Percentiles rank a stretch among this genome's conserved stretches.
phyloP scores from a whole-genome alignment of 306 rosid species.

The Dalbergia cultrata region DNA sequence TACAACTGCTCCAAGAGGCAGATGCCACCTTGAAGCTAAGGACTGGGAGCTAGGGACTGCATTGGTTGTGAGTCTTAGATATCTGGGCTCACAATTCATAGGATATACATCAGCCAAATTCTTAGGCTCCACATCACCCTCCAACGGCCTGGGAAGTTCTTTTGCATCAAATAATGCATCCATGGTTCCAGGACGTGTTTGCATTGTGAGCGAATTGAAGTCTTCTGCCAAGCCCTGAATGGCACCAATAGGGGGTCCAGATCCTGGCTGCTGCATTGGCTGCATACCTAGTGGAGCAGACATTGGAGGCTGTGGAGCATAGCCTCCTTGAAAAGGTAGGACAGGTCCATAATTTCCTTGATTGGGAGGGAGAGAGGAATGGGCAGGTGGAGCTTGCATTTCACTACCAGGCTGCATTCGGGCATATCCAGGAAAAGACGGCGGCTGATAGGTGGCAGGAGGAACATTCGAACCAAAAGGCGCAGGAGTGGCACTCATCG shows the following conservation, averaged over 20 bases:
- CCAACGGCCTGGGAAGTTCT: conserved; percentile 90
- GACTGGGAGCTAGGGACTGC: conserved; percentile 96
- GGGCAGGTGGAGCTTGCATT: conserved; percentile 65
- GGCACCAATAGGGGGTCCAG: conserved; percentile 68
- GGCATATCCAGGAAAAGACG: conserved; percentile 78
- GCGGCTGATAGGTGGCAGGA: conserved; percentile 61
- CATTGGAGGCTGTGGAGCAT: conserved; percentile 62
- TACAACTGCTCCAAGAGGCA: conserved; percentile 98
- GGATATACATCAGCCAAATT: conserved; percentile 68
- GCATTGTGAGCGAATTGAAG: conserved; percentile 84
- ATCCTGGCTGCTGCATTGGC: conserved; percentile 66
- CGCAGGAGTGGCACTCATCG: conserved; percentile 55
- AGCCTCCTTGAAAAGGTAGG: conserved; percentile 73
- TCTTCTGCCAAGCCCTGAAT: conserved; percentile 91
- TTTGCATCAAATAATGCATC: conserved; percentile 79
- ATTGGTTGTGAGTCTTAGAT: conserved; percentile 82
- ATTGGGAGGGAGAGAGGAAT: conserved; percentile 63
- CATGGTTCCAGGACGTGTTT: conserved; percentile 88
- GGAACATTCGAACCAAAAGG: conserved; percentile 57
- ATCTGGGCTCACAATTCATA: conserved; percentile 80
- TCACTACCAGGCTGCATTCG: conserved; percentile 64
- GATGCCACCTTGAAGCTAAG: conserved; percentile 96
- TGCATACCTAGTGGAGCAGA: conserved; percentile 71
- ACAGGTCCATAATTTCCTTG: conserved; percentile 66
- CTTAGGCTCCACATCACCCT: conserved; percentile 82